Conservation (phyloP, 2,329 filamentous ascomycete species). For the Chrysoporthe deuterocubensis region DNA sequence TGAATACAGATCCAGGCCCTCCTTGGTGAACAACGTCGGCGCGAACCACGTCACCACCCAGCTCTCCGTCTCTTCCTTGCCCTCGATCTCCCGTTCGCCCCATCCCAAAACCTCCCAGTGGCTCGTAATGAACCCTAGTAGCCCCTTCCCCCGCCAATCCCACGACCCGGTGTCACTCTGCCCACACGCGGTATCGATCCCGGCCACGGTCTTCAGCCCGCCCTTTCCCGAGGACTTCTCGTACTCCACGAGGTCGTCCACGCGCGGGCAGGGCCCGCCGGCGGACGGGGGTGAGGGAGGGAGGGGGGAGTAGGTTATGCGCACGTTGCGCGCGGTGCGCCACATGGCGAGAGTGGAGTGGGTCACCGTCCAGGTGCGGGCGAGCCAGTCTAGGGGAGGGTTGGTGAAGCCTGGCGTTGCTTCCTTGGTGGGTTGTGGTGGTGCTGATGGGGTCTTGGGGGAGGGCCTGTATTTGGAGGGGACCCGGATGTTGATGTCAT, state of each 20-base stretch:
- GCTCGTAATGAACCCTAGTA: slow-evolving; percentile 70
- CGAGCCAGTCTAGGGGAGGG: slow-evolving; percentile 63
- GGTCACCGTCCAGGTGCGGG: slow-evolving; percentile 73
- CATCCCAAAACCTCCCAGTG: slow-evolving; percentile 85
- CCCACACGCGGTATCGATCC: slow-evolving; percentile 61
- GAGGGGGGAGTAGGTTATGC: slow-evolving; percentile 73
- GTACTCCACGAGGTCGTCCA: slow-evolving; percentile 77
- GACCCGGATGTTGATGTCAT: slow-evolving; percentile 43
- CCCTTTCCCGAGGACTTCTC: slow-evolving; percentile 53
- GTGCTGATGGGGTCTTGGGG: slow-evolving; percentile 31
- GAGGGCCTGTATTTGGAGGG: slow-evolving; percentile 54
- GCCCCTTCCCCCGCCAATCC: slow-evolving; percentile 80
- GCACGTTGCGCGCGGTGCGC: slow-evolving; percentile 77
- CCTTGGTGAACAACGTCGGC: slow-evolving; percentile 80
- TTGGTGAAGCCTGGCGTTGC: slow-evolving; percentile 40
- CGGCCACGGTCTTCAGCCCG: slow-evolving; percentile 64
- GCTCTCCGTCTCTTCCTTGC: slow-evolving; percentile 48
- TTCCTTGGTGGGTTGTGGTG: slow-evolving; percentile 31
- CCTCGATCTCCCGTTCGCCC: slow-evolving; percentile 57
- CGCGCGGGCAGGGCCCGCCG: slow-evolving; percentile 39
- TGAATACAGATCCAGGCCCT: slow-evolving; percentile 79
- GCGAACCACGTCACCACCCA: slow-evolving; percentile 88
- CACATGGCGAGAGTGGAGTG: slow-evolving; percentile 82
- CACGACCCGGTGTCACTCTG: slow-evolving; percentile 50
- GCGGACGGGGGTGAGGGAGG: slow-evolving; percentile 30